These are phyloP conservation scores for Micractinium sp. DNA, from an alignment of 139 green algal genomes.

Conservation along the genomic window DNA sequence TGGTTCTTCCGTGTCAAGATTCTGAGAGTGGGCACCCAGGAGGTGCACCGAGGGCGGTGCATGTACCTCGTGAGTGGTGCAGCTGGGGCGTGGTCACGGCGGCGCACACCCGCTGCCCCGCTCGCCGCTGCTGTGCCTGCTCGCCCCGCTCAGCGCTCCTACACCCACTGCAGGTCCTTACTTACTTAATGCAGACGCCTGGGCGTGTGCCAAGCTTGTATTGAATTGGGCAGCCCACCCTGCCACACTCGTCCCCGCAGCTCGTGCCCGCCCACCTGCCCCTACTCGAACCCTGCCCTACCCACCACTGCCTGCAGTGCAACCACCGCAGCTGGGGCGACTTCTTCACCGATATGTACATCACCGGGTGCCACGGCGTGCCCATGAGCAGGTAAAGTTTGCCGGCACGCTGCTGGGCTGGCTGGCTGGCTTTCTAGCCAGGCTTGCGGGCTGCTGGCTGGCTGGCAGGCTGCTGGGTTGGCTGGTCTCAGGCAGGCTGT, in stretches of 20 bases:
- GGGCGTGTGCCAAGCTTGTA: too few relatives aligned
- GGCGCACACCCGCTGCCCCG: background rate
- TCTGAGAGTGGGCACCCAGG: conserved; percentile 34
- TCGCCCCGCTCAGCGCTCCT: too few relatives aligned
- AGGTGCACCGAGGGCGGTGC: conserved; percentile 54
- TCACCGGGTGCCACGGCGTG: background rate
- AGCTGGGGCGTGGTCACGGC: background rate
- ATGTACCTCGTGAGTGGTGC: conserved; percentile 67
- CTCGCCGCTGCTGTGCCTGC: background rate
- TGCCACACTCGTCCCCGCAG: background rate
- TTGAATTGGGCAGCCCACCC: background rate
- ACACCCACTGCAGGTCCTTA: background rate
- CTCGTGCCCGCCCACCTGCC: background rate
- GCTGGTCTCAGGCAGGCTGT: background rate
- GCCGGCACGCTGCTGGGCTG: too few relatives aligned
- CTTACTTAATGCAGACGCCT: too few relatives aligned
- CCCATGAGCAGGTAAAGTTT: background rate
- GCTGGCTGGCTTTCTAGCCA: background rate
- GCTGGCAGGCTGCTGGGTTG: background rate
- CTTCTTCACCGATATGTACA: conserved; percentile 88
- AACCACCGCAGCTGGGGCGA: conserved; percentile 93
- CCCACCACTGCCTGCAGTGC: conserved; percentile 53
- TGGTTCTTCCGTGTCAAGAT: conserved; percentile 31
- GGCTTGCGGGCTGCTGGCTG: too few relatives aligned
- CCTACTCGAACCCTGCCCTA: background rate